Base-by-base conservation (phyloP, 306 rosid species). In the Cucurbita argyrosperma region DNA sequence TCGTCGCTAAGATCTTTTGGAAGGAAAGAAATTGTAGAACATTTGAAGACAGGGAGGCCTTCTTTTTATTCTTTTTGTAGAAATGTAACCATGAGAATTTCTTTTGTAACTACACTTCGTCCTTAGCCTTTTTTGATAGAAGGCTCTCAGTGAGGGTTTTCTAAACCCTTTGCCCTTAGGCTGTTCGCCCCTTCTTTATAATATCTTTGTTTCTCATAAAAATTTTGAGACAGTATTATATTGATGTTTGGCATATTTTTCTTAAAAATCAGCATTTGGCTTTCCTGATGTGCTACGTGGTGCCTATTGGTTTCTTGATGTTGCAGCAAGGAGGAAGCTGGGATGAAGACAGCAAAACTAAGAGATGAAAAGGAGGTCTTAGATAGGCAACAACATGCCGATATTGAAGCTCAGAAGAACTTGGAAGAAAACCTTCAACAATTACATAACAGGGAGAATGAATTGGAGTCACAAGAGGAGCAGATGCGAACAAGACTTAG, bases 341-440 rank as follows among this genome's bases (percentile, higher is more conserved):
- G 97, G 80, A 95, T 87, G 96, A 87, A 89, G 87, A 91, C 99
- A 63, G 91, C 84, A 62, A 89, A 84, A 85, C 88, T 95, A 47
- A 89, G 84, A 79, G 99, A 88, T 80, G 96, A 95, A 85, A 95
- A 95, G 80, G 99, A 95, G 83, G 86, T 91, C 75, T 74, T 88
- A 78, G 99, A 95, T 55, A 88, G 92, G 82, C 91, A 95, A 82
- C 99, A 91, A 14, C 92, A 91, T 80, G 97, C 94, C 79, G 95
- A 95, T 75, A 82, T 79, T 80, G 99, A 95, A 88, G 99, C 90
- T 79, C 90, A 78, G 80, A 95, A 88, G 77, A 95, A 95, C 85
- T 86, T 89, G 81, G 97, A 91, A 76, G 99, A 95, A 83, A 95
- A 95, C 84, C 89, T 87, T 80, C 91, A 89, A 80, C 97, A 95